Conservation (phyloP, 2,329 filamentous ascomycete genomes). For the Xylaria sp. region DNA sequence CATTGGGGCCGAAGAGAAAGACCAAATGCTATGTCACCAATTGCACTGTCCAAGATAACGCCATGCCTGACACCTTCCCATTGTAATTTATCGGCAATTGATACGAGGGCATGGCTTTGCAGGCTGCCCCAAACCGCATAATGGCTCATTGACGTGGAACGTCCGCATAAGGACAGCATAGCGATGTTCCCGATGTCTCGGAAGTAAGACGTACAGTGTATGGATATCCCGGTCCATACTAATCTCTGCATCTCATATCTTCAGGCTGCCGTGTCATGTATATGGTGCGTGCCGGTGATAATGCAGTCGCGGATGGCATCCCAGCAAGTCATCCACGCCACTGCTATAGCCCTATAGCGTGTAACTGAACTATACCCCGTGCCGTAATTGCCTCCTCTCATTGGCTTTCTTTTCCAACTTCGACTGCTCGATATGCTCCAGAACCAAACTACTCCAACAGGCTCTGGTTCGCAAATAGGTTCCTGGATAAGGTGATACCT, state of each 20-base stretch:
- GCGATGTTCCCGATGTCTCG: neutral
- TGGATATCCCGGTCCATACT: neutral
- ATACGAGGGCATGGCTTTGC: neutral
- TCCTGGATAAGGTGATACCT: constrained; percentile 56
- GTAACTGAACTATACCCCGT: constrained; percentile 78
- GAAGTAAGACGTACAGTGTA: neutral
- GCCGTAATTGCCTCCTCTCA: constrained; percentile 47
- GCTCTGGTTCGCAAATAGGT: constrained; percentile 56
- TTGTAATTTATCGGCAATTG: neutral
- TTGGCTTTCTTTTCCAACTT: neutral
- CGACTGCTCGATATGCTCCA: constrained; percentile 6
- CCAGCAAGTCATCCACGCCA: constrained; percentile 13
- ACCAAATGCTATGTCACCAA: neutral
- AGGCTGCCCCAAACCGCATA: neutral
- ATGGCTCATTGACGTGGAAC: neutral
- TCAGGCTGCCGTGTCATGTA: constrained; percentile 68
- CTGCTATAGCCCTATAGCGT: constrained; percentile 65
- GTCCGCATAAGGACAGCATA: neutral
- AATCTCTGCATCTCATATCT: neutral
- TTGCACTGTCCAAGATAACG: constrained; percentile 40
- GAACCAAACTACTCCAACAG: constrained; percentile 56
- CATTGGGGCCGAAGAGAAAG: neutral
- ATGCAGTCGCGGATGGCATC: constrained; percentile 63
- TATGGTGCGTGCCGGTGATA: constrained; percentile 73
- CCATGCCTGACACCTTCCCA: neutral